phyloP scores from a whole-genome alignment of 78 protist genomes.

The slime mould (Dictyostelium discoideum) region DNA sequence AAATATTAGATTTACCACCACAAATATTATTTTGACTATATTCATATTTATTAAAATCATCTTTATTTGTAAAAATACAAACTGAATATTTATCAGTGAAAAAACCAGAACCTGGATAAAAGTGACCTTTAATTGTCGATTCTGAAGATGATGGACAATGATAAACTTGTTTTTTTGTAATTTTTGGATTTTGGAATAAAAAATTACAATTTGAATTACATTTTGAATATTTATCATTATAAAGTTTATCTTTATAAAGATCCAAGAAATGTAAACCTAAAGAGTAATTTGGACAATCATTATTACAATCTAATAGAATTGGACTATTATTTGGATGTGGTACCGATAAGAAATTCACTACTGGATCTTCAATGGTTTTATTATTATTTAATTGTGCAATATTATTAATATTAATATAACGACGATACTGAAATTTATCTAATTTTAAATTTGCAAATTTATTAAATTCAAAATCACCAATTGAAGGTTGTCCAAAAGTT shows the following conservation, averaged over 20 bases:
- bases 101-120: neutral
- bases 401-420: conserved; percentile 12
- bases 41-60: neutral
- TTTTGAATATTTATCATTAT: neutral
- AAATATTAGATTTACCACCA: neutral
- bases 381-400: neutral
- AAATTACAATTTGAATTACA: conserved; percentile 14
- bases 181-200: neutral
- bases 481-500: conserved; percentile 45
- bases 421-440: neutral
- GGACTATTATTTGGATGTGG: neutral
- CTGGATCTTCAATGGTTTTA: neutral
- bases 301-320: neutral
- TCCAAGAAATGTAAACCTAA: conserved; percentile 9
- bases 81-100: conserved; percentile 1
- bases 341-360: neutral
- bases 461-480: neutral
- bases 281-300: neutral
- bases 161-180: neutral
- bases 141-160: neutral
- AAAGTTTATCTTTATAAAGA: neutral
- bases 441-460: neutral
- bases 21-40: neutral
- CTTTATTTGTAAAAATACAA: neutral
- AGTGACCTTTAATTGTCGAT: neutral